Evolutionary conservation across 1,139 yeast species (phyloP), one percentile per base, ranked within the genome.

Genomic region (Candida sanyaensis): DNA sequence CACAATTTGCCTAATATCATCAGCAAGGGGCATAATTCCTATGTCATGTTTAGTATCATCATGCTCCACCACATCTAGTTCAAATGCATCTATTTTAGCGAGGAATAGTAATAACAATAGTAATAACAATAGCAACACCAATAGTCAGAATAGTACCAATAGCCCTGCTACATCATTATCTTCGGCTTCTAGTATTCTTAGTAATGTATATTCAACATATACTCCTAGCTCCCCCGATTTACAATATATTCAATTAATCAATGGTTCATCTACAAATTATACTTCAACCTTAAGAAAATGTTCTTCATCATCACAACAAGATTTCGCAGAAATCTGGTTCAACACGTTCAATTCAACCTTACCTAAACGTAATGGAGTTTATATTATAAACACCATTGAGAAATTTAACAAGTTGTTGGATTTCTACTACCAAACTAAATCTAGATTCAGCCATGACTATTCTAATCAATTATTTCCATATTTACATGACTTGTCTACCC

Each of bases 401-500:
- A 49, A 59, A 29, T 50, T 60, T 23, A 41, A 49, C 7, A 54
- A 55, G 7, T 56, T 73, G 27, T 59, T 71, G 23, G 55, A 63
- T 26, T 64, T 59, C 53, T 65, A 68, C 48, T 69, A 71, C 50
- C 54, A 58, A 26, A 44, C 34, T 9, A 55, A 54, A 8, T 60
- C 59, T 43, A 46, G 52, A 11, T 53, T 64, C 24, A 63, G 63
- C 9, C 49, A 51, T 10, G 24, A 27, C 8, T 43, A 44, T 39
- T 34, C 56, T 4, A 47, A 50, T 5, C 55, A 56, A 23, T 52
- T 69, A 52, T 72, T 73, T 46, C 78, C 78, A 0, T 72, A 67
- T 48, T 59, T 72, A 40, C 77, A 72, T 56, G 77, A 75, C 0
- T 55, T 71, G 37, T 55, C 58, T 47, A 62, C 58, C 41, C 42